These are phyloP conservation scores for Cardiospermum halicacabum DNA, from an alignment of 345 rosid species.

Conservation along the genomic window DNA sequence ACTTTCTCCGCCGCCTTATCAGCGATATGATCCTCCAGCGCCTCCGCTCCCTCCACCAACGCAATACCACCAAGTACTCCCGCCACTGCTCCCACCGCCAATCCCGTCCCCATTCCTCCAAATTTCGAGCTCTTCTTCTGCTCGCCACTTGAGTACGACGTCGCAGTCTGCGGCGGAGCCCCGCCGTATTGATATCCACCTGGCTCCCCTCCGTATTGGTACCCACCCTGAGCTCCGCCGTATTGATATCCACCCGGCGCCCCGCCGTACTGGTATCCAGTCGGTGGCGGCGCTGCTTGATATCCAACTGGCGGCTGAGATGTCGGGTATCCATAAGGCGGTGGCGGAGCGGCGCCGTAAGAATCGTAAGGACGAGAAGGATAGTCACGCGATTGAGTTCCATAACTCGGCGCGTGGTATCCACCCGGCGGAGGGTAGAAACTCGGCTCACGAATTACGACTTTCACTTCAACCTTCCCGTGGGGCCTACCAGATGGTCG, in stretches of 20 bases:
- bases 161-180: too few species aligned
- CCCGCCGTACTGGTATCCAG: too few species aligned
- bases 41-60: constrained; percentile 60
- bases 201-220: constrained; percentile 4
- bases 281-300: constrained; percentile 11
- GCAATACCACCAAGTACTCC: constrained; percentile 77
- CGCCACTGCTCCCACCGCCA: constrained; percentile 83
- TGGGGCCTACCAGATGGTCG: constrained; percentile 94
- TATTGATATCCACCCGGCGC: constrained; percentile 33
- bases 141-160: constrained; percentile 16
- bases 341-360: constrained; percentile 22
- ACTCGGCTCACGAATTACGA: constrained; percentile 38
- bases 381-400: constrained; percentile 39
- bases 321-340: constrained; percentile 18
- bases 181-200: constrained; percentile 21
- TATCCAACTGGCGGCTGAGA: constrained; percentile 20
- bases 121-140: constrained; percentile 56
- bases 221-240: not conserved
- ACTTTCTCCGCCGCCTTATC: constrained; percentile 58
- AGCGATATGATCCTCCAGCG: constrained; percentile 59
- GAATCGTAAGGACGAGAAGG: not conserved
- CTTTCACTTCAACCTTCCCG: constrained; percentile 61
- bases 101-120: constrained; percentile 80
- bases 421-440: constrained; percentile 12
- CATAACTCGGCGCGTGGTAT: constrained; percentile 36